phyloP scores from a whole-genome alignment of 345 rosid genomes.

The Eucalyptus lansdowneana region DNA sequence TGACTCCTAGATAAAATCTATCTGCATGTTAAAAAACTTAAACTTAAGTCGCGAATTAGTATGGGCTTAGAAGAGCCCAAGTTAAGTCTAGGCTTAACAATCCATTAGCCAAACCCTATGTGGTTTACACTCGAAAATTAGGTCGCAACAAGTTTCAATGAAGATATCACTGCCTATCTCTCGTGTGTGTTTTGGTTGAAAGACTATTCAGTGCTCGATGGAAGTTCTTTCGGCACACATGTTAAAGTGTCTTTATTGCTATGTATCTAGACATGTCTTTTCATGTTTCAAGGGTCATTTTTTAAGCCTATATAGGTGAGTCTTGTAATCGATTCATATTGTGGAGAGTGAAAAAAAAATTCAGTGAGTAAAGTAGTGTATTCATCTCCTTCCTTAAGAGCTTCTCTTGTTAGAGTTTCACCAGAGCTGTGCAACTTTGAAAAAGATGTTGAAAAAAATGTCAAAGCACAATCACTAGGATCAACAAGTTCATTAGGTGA shows the following conservation, averaged over 20 bases:
- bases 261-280: not conserved
- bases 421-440: accelerated
- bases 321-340: not conserved
- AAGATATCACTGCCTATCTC: not conserved
- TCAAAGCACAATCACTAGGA: not conserved
- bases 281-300: not conserved
- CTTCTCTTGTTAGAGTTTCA: not conserved
- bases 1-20: no score
- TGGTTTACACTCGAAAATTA: no score
- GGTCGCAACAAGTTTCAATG: no score
- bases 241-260: not conserved
- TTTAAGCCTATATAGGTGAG: not conserved
- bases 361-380: not conserved
- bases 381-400: not conserved
- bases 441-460: not conserved
- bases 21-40: no score
- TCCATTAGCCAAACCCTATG: no score
- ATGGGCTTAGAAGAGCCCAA: no score
- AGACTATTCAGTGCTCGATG: no score
- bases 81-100: no score
- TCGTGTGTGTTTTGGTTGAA: not conserved
- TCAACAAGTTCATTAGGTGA: not conserved
- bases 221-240: not conserved
- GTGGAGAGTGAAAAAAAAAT: not conserved
- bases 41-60: no score